These are phyloP conservation scores for Ogataea trehalophila DNA, from an alignment of 805 yeast genomes.

Conservation along the genomic window DNA sequence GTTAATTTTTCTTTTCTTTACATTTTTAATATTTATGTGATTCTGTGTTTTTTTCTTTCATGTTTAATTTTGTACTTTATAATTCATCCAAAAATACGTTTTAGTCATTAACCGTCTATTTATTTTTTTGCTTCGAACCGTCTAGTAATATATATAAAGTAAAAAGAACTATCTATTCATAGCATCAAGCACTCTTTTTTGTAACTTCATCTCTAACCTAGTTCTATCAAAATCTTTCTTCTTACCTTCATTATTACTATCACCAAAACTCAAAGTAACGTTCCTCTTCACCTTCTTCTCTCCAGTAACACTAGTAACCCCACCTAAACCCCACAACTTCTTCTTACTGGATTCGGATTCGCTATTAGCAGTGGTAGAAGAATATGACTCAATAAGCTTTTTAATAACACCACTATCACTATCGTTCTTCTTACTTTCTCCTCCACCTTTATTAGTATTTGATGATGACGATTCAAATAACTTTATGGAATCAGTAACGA, in stretches of 20 bases:
- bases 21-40: too few species aligned
- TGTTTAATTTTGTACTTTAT: neutral
- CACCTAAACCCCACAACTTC: neutral
- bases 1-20: too few species aligned
- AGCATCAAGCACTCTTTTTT: conserved; percentile 38
- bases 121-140: too few species aligned
- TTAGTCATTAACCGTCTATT: neutral
- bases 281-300: neutral
- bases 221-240: conserved; percentile 39
- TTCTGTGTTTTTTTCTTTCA: too few species aligned
- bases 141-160: neutral
- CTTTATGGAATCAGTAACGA: conserved; percentile 18
- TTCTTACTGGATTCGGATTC: conserved; percentile 3
- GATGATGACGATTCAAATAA: conserved; percentile 4
- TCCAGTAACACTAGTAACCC: neutral
- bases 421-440: too few species aligned
- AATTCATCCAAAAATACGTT: neutral
- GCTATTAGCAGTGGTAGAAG: conserved; percentile 17
- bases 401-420: neutral
- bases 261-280: neutral
- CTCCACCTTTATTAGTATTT: too few species aligned
- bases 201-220: conserved; percentile 44
- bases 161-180: conserved; percentile 21
- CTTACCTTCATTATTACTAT: neutral
- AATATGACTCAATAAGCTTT: conserved; percentile 16